phyloP scores from a whole-genome alignment of 495 filamentous ascomycete genomes.

The Mycothermus thermophilus region DNA sequence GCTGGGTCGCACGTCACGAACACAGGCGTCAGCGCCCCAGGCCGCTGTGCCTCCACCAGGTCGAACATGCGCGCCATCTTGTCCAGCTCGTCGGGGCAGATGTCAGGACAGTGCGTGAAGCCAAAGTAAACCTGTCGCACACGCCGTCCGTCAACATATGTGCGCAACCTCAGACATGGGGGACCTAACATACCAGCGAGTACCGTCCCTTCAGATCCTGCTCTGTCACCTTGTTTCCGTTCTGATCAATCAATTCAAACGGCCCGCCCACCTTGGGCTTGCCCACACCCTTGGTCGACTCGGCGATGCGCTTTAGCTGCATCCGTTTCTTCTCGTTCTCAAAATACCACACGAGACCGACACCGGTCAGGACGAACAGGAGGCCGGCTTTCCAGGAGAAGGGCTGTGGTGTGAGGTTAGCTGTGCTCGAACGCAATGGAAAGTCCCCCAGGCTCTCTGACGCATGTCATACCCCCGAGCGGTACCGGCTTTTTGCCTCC shows the following conservation, averaged over 20 bases:
- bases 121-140: slow-evolving; percentile 74
- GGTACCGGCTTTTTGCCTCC: slow-evolving; percentile 38
- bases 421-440: too few relatives aligned
- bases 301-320: slow-evolving; percentile 70
- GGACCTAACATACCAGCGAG: slow-evolving; percentile 39
- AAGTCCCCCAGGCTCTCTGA: too few relatives aligned
- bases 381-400: slow-evolving; percentile 84
- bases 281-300: slow-evolving; percentile 84
- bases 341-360: slow-evolving; percentile 75
- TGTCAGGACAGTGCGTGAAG: slow-evolving; percentile 96
- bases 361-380: slow-evolving; percentile 69
- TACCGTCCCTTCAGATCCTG: slow-evolving; percentile 77
- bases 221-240: slow-evolving; percentile 61
- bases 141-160: too few relatives aligned
- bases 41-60: slow-evolving; percentile 43
- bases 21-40: slow-evolving; percentile 43
- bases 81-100: slow-evolving; percentile 96
- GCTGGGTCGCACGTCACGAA: slow-evolving; percentile 95
- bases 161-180: too few relatives aligned
- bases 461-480: slow-evolving; percentile 40
- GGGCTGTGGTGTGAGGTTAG: slow-evolving; percentile 37
- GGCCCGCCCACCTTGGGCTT: slow-evolving; percentile 83
- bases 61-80: slow-evolving; percentile 95
- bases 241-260: slow-evolving; percentile 68
- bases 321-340: slow-evolving; percentile 78